These are phyloP conservation scores for Fusarium subglutinans DNA, from an alignment of 2,329 filamentous ascomycete species.

Conservation along the genomic window DNA sequence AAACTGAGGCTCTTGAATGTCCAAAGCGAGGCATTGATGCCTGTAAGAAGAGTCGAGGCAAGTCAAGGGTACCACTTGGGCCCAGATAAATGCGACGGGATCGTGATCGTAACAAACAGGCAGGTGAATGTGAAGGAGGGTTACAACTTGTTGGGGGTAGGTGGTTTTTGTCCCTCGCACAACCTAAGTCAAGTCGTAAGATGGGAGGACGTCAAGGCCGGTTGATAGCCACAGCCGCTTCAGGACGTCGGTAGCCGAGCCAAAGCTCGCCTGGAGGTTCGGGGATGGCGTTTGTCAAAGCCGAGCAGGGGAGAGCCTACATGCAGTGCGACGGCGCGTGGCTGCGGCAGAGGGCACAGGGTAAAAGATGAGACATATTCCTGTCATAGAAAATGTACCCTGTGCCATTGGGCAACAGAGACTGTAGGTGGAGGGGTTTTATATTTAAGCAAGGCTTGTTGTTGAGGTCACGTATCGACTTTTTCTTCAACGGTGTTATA, in stretches of 20 bases:
- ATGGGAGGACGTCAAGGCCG: slow-evolving; percentile 18
- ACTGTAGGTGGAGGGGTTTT: slow-evolving; percentile 11
- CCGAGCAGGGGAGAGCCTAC: slow-evolving; percentile 27
- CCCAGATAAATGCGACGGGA: background rate
- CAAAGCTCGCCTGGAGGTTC: slow-evolving; percentile 35
- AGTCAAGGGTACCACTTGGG: background rate
- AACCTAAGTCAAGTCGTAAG: slow-evolving; percentile 25
- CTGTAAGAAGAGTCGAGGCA: slow-evolving; percentile 3
- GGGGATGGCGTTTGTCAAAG: slow-evolving; percentile 33
- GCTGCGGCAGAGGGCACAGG: background rate
- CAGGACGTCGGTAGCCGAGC: slow-evolving; percentile 41
- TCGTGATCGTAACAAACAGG: slow-evolving; percentile 19
- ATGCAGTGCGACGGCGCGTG: slow-evolving; percentile 22
- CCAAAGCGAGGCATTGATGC: slow-evolving; percentile 1
- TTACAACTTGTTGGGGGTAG: slow-evolving; percentile 29
- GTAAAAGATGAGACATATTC: slow-evolving; percentile 36
- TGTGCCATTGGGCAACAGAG: slow-evolving; percentile 20
- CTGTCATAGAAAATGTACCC: slow-evolving; percentile 24
- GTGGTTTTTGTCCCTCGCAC: slow-evolving; percentile 38
- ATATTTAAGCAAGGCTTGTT: slow-evolving; percentile 16
- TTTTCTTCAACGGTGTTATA: slow-evolving; percentile 14
- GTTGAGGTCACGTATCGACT: background rate
- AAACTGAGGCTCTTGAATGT: slow-evolving; percentile 6
- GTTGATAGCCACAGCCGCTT: slow-evolving; percentile 23
- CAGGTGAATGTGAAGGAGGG: slow-evolving; percentile 20